A percentile compares a stretch with the other conserved stretches of the same genome.
phyloP scores from a whole-genome alignment of 2,329 filamentous ascomycete genomes.

The Geoglossum cookeanum region DNA sequence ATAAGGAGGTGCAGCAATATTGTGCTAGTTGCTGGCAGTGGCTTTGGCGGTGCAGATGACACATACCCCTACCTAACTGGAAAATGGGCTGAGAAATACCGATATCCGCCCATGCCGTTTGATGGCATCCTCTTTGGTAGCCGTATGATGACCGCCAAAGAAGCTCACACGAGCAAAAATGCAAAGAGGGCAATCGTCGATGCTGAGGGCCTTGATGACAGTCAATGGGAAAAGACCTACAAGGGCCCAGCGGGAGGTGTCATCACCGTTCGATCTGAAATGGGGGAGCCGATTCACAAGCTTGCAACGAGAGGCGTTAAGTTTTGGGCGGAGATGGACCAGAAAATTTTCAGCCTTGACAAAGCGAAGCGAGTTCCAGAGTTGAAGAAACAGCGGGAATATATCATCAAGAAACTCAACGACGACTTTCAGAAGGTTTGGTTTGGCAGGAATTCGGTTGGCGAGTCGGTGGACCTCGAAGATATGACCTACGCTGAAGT shows the following conservation, averaged over 20 bases:
- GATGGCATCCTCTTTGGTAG: constrained; percentile 82
- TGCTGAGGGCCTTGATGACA: constrained; percentile 63
- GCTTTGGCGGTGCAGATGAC: constrained; percentile 76
- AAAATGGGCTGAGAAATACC: constrained; percentile 68
- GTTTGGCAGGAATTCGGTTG: constrained; percentile 73
- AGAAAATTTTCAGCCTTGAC: constrained; percentile 91
- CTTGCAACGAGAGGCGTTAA: constrained; percentile 86
- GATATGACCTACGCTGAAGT: constrained; percentile 94
- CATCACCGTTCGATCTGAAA: constrained; percentile 92
- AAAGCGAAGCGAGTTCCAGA: constrained; percentile 83
- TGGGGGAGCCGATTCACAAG: constrained; percentile 99
- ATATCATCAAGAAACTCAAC: constrained; percentile 92
- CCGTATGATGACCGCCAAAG: constrained; percentile 88
- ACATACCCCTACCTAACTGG: constrained; percentile 87
- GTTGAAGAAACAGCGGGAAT: constrained; percentile 69
- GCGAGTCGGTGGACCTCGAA: constrained; percentile 69
- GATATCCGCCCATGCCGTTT: constrained; percentile 84
- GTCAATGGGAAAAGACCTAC: constrained; percentile 83
- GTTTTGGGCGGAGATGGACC: constrained; percentile 98
- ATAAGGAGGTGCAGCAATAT: constrained; percentile 76
- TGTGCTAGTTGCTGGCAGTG: constrained; percentile 74
- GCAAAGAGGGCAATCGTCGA: constrained; percentile 84
- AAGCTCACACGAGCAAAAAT: constrained; percentile 69
- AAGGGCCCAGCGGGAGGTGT: constrained; percentile 80
- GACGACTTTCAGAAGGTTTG: constrained; percentile 94